These are phyloP conservation scores for Globisporangium echinulatum DNA, from an alignment of 352 stramenopile species.

Conservation along the genomic window DNA sequence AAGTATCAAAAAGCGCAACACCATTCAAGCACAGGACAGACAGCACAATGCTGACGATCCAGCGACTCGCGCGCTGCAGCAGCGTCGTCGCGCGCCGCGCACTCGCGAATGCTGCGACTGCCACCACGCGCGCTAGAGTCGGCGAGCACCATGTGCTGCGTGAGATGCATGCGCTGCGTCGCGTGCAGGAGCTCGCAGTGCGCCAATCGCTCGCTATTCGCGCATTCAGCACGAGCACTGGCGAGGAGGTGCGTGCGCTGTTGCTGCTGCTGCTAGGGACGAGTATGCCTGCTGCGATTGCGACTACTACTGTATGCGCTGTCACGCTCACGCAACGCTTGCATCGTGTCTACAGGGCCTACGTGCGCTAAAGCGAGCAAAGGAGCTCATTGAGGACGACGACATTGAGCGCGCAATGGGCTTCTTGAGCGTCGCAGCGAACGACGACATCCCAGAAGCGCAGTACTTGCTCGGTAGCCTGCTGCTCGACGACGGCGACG, in stretches of 20 bases:
- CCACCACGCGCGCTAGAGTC: background rate
- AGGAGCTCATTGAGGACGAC: conserved; percentile 47
- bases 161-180: background rate
- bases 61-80: conserved; percentile 6
- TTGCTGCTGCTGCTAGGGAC: background rate
- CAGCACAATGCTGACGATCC: conserved; percentile 1
- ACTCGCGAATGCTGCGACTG: background rate
- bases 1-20: background rate
- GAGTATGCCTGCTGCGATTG: too few relatives aligned
- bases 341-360: conserved; percentile 16
- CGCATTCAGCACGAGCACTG: conserved; percentile 19
- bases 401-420: conserved; percentile 56
- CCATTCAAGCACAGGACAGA: background rate
- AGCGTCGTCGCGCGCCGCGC: background rate
- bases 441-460: conserved; percentile 58
- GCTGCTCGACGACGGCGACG: conserved; percentile 44
- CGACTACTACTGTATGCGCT: background rate
- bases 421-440: conserved; percentile 46
- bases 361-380: conserved; percentile 51
- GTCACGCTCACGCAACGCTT: too few relatives aligned
- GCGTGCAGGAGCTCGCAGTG: background rate
- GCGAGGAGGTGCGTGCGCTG: conserved; percentile 24
- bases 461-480: conserved; percentile 70
- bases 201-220: conserved; percentile 5
- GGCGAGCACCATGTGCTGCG: background rate